phyloP scores from a whole-genome alignment of 2,329 filamentous ascomycete species.

The Colletotrichum liaoningense region DNA sequence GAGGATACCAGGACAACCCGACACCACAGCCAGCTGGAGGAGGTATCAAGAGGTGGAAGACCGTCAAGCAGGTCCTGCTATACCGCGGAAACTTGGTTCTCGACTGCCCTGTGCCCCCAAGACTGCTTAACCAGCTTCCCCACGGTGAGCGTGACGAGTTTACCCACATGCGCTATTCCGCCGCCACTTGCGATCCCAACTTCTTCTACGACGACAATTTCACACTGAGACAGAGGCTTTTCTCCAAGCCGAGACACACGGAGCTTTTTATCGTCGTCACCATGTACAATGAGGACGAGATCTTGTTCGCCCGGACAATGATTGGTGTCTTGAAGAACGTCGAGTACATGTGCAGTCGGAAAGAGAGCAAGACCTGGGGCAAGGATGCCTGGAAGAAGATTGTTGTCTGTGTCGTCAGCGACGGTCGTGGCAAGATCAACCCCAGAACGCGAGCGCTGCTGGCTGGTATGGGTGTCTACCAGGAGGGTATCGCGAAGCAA shows the following conservation, averaged over 20 bases:
- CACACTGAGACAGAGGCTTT: constrained; percentile 89
- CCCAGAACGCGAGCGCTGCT: constrained; percentile 88
- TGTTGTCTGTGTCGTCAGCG: constrained; percentile 96
- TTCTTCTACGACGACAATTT: constrained; percentile 92
- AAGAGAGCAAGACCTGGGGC: constrained; percentile 96
- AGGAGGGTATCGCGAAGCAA: constrained; percentile 98
- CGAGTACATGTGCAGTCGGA: constrained; percentile 95
- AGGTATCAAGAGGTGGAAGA: constrained; percentile 91
- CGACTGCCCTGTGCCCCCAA: constrained; percentile 93
- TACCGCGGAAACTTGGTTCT: constrained; percentile 97
- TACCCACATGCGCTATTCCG: constrained; percentile 92
- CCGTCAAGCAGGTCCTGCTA: constrained; percentile 96
- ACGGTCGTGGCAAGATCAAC: constrained; percentile 97
- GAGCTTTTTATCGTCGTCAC: constrained; percentile 97
- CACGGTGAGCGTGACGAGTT: constrained; percentile 94
- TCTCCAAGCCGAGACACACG: constrained; percentile 91
- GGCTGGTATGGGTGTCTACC: constrained; percentile 94
- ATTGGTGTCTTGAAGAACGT: constrained; percentile 98
- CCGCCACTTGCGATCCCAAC: constrained; percentile 91
- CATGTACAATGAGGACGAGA: constrained; percentile 99
- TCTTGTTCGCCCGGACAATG: constrained; percentile 95
- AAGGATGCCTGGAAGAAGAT: constrained; percentile 99
- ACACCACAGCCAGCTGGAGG: constrained; percentile 61
- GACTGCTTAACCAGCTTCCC: constrained; percentile 86
- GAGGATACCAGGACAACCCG: constrained; percentile 57